Evolutionary conservation across 164 flowering plant genomes (phyloP).

Genomic region (Annona cherimola): DNA sequence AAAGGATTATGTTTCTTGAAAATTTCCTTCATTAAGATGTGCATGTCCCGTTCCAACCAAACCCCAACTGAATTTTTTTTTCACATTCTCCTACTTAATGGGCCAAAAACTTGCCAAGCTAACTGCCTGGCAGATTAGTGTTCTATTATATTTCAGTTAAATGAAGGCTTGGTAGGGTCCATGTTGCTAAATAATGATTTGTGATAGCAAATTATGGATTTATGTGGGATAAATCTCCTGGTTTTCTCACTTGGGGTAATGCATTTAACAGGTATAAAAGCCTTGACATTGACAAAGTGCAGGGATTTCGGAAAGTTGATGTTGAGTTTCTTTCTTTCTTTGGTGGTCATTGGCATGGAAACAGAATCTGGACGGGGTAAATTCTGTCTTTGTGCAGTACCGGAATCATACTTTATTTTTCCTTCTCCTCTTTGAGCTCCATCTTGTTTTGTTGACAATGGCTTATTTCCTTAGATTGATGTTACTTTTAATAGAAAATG

Average conservation of each 20-base stretch:
- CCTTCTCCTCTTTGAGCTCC: background rate
- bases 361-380: constrained; percentile 82
- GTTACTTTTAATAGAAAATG: background rate
- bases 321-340: constrained; percentile 67
- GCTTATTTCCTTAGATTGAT: background rate
- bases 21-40: background rate
- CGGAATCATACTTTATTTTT: background rate
- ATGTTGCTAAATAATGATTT: too few species aligned
- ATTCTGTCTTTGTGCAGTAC: constrained; percentile 8
- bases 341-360: constrained; percentile 63
- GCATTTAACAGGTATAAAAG: constrained; percentile 40
- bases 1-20: background rate
- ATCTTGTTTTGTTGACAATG: background rate
- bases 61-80: too few species aligned
- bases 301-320: constrained; percentile 51
- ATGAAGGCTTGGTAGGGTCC: too few species aligned
- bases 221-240: background rate
- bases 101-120: background rate
- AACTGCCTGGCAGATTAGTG: background rate
- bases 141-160: background rate
- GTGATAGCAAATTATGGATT: background rate
- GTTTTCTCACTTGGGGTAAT: background rate
- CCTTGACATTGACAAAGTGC: constrained; percentile 44
- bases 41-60: background rate
- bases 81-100: background rate